Evolutionary conservation across 306 rosid genomes (phyloP), one percentile per base, ranked within the genome.

Genomic region (Medicago lupulina): DNA sequence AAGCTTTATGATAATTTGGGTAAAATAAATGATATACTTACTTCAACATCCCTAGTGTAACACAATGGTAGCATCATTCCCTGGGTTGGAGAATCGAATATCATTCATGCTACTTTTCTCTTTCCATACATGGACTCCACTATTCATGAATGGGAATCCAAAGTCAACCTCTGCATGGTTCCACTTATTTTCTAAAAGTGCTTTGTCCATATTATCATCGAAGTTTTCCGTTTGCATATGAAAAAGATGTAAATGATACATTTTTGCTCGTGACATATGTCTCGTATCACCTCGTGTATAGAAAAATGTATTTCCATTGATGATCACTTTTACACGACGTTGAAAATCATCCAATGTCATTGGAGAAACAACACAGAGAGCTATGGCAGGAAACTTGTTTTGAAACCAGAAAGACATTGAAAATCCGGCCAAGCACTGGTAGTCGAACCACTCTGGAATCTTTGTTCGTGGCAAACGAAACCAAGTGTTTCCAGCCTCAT

Each of bases 251-350:
- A 41, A 41, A 44, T 44, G 50, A 4, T 44, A 12, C 6, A 0
- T 11, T 0, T 12, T 0, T 2, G 1, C 1, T 5, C 0, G 50
- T 44, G 50, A 44, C n/a, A n/a, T n/a, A n/a, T n/a, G n/a, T 0
- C 0, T 28, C 50, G 5, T 44, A 44, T 12, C n/a, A n/a, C 6
- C 11, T 44, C 1, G 1, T 12, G 6, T 4, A 46, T 46, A 46
- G 15, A 4, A 12, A 46, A 46, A 46, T 44, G 6, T 11, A 44
- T 12, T 44, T 1, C 6, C 50, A 4, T 44, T 44, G 50, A 44
- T 44, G 1, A 44, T 44, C 15, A 46, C 51, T 13, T 16, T 46
- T 1, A 44, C 23, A 43, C 12, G n/a, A n/a, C n/a, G n/a, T n/a
- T n/a, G n/a, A n/a, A n/a, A n/a, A n/a, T n/a, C n/a, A 9, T 11